Conservation (phyloP, 2,329 filamentous ascomycete species). For the Fusarium miscanthi region DNA sequence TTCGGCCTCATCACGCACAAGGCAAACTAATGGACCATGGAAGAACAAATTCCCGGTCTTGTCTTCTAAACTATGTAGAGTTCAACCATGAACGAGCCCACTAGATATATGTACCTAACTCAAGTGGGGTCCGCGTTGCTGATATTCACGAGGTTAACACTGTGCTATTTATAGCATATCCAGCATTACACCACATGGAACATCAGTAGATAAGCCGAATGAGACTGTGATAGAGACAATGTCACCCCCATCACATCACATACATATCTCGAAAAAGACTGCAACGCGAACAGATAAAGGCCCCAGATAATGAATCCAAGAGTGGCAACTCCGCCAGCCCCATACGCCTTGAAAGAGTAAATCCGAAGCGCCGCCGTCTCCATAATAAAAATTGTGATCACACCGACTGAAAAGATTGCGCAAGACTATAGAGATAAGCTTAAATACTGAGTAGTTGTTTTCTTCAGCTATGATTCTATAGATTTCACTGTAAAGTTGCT, state of each 20-base stretch:
- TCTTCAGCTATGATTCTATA: not conserved
- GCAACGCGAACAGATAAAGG: not conserved
- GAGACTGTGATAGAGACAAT: not conserved
- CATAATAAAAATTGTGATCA: slow-evolving; percentile 39
- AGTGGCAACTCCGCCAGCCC: slow-evolving; percentile 25
- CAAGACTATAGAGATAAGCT: slow-evolving; percentile 5
- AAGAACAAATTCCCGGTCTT: not conserved
- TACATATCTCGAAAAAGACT: not conserved
- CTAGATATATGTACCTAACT: not conserved
- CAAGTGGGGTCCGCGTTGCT: rapidly evolving
- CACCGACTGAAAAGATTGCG: slow-evolving; percentile 25
- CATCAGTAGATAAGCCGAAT: not conserved
- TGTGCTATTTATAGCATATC: not conserved
- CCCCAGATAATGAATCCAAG: not conserved
- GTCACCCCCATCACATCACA: not conserved
- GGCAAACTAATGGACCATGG: not conserved
- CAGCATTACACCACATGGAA: rapidly evolving
- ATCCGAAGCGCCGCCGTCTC: slow-evolving; percentile 23
- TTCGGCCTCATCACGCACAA: not conserved
- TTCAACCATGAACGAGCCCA: not conserved
- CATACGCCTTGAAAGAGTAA: slow-evolving; percentile 23
- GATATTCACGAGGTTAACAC: too few relatives aligned
- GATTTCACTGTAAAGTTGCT: not conserved
- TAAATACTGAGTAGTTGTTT: not conserved
- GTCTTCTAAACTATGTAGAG: not conserved